Percentiles rank a stretch among this genome's conserved stretches.
Conservation (phyloP, 768 basidiomycete genomes). For the Lyophyllum semitale region DNA sequence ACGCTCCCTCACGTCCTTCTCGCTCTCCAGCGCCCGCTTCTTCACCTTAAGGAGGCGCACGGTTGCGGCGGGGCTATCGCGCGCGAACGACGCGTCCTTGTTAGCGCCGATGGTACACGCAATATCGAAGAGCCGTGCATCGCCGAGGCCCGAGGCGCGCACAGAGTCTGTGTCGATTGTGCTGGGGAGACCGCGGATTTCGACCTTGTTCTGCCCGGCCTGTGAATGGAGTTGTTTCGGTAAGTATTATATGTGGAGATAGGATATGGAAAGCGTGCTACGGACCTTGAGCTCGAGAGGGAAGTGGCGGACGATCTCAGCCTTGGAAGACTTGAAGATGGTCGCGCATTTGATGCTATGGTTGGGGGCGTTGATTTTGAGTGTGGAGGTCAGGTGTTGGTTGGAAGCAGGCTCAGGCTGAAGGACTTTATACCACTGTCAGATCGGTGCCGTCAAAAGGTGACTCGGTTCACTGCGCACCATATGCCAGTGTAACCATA, state of each 20-base stretch:
- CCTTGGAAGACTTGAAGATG: constrained; percentile 55
- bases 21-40: too few relatives aligned
- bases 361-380: constrained; percentile 33
- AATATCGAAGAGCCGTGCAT: constrained; percentile 55
- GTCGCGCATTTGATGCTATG: constrained; percentile 55
- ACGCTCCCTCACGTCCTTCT: constrained; percentile 39
- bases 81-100: constrained; percentile 16
- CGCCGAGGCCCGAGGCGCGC: constrained; percentile 51
- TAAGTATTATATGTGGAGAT: neutral
- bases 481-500: too few relatives aligned
- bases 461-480: too few relatives aligned
- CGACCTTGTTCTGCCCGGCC: constrained; percentile 55
- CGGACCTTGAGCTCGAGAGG: constrained; percentile 51
- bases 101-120: constrained; percentile 41
- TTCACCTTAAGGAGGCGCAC: constrained; percentile 37
- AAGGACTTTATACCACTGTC: too few relatives aligned
- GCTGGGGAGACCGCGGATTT: constrained; percentile 50
- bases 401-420: neutral
- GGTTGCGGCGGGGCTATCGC: constrained; percentile 29
- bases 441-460: too few relatives aligned
- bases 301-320: constrained; percentile 59
- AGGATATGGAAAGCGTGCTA: neutral
- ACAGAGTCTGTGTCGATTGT: constrained; percentile 53
- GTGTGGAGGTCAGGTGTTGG: neutral
- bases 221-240: constrained; percentile 22